A percentile compares a stretch with the other conserved stretches of the same genome.
These are phyloP conservation scores for Sindora glabra DNA, from an alignment of 306 rosid species.

Conservation along the genomic window DNA sequence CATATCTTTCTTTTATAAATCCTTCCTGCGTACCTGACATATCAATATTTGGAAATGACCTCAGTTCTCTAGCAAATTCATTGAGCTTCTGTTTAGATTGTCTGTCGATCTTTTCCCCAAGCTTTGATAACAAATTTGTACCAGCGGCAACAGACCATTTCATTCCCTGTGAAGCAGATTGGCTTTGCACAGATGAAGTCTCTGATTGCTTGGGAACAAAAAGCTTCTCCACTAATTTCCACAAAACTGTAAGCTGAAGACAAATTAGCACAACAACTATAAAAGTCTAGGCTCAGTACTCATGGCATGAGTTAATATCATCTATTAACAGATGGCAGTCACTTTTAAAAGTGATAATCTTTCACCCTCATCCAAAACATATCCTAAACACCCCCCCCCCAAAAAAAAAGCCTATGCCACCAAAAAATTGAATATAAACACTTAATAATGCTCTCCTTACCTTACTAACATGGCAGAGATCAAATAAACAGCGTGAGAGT, in stretches of 20 bases:
- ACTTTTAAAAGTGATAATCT: not conserved
- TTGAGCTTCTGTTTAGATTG: slow-evolving; percentile 84
- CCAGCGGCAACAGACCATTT: slow-evolving; percentile 80
- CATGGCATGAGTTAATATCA: not conserved
- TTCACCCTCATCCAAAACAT: not conserved
- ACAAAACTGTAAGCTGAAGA: slow-evolving; percentile 89
- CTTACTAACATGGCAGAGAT: too few species aligned
- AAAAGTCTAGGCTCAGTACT: too few species aligned
- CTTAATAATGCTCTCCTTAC: too few species aligned
- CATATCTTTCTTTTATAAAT: not conserved
- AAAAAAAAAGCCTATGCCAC: too few species aligned
- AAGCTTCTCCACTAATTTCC: slow-evolving; percentile 87
- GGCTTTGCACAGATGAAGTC: slow-evolving; percentile 39
- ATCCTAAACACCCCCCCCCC: too few species aligned
- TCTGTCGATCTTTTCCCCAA: slow-evolving; percentile 70
- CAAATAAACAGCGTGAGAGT: not conserved
- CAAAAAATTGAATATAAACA: too few species aligned
- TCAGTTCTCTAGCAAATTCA: slow-evolving; percentile 81
- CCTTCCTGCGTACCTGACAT: slow-evolving; percentile 74
- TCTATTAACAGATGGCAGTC: not conserved
- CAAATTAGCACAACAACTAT: slow-evolving; percentile 48
- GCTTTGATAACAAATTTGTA: slow-evolving; percentile 64
- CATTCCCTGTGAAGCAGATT: slow-evolving; percentile 49
- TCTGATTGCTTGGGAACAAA: slow-evolving; percentile 45
- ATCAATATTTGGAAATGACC: slow-evolving; percentile 71